Evolutionary conservation across 2,329 filamentous ascomycete species (phyloP), one percentile per base, ranked within the genome.

Genomic region (Stagonosporopsis chrysanthemi): DNA sequence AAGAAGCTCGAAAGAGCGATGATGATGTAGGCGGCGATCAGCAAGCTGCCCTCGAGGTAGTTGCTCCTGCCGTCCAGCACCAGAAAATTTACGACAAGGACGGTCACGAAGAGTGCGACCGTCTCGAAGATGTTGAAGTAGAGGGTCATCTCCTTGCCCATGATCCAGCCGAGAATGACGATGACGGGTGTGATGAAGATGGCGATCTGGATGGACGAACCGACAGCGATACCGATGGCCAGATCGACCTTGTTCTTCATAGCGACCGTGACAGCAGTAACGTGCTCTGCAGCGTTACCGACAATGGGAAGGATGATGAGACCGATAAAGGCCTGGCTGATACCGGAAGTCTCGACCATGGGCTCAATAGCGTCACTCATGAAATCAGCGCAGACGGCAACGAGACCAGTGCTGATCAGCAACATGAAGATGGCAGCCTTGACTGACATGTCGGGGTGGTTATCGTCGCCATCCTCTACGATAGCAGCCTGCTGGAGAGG

Each of bases 191-290:
- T 91, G 47, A 93, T 83, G 73, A 93, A 92, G 26, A 93, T 83
- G 1, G 90, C 80, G 44, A 93, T 91, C 76, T 93, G 90, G 77
- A 94, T 93, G 66, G 88, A 90, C 11, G 87, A 90, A 26, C 90
- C 90, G 31, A 93, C 88, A 12, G 90, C 90, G 11, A 93, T 89
- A 70, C 90, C 90, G 62, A 93, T 92, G 3, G 90, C 88, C 8
- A 93, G 79, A 69, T 93, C 90, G 88, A 92, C 92, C 78, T 93
- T 93, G 77, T 92, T 91, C 81, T 92, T 92, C 66, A 88, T 84
- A 6, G 90, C 90, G 1, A 93, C 90, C 0, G 87, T 90, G 51
- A 93, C 89, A 6, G 90, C 90, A 0, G 90, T 92, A 19, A 90
- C 89, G 79, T 93, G 90, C 78, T 93, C 90, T 14, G 90, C 90